Conservation (phyloP, 805 yeast genomes). For the Yueomyces sp. region DNA sequence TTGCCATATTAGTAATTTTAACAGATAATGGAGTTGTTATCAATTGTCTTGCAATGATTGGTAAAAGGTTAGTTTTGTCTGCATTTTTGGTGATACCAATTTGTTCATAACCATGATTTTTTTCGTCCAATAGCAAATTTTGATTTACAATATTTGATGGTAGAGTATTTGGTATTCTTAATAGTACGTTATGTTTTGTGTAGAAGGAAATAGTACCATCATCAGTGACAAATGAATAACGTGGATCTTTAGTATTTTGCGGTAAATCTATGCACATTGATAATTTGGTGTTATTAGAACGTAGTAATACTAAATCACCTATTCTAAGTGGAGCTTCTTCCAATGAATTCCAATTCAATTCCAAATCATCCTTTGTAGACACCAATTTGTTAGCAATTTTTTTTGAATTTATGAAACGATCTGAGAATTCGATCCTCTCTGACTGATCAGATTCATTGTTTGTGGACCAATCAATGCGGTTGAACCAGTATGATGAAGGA, state of each 20-base stretch:
- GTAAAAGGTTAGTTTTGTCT: slow-evolving; percentile 20
- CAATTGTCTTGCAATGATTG: slow-evolving; percentile 21
- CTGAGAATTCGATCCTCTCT: background rate
- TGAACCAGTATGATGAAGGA: slow-evolving; percentile 18
- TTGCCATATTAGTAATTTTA: slow-evolving; percentile 28
- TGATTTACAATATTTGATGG: slow-evolving; percentile 5
- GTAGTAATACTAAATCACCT: slow-evolving; percentile 54
- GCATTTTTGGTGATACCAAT: slow-evolving; percentile 20
- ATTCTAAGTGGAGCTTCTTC: slow-evolving; percentile 22
- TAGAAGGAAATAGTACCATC: slow-evolving; percentile 45
- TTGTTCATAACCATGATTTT: slow-evolving; percentile 14
- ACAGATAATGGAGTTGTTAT: slow-evolving; percentile 24
- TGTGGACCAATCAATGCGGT: background rate
- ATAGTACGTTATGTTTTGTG: slow-evolving; percentile 30
- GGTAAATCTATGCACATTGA: slow-evolving; percentile 48
- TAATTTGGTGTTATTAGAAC: slow-evolving; percentile 31
- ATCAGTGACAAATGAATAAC: slow-evolving; percentile 42
- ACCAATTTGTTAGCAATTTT: too few species aligned
- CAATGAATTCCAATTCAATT: slow-evolving; percentile 1
- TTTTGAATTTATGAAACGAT: too few species aligned
- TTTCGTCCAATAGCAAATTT: slow-evolving; percentile 4
- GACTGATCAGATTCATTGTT: background rate
- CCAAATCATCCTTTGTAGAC: too few species aligned
- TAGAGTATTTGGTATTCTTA: slow-evolving; percentile 37
- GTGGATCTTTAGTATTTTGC: slow-evolving; percentile 31